Evolutionary conservation across 2,329 filamentous ascomycete species (phyloP).

Genomic region (Epichloe brachyelytri): DNA sequence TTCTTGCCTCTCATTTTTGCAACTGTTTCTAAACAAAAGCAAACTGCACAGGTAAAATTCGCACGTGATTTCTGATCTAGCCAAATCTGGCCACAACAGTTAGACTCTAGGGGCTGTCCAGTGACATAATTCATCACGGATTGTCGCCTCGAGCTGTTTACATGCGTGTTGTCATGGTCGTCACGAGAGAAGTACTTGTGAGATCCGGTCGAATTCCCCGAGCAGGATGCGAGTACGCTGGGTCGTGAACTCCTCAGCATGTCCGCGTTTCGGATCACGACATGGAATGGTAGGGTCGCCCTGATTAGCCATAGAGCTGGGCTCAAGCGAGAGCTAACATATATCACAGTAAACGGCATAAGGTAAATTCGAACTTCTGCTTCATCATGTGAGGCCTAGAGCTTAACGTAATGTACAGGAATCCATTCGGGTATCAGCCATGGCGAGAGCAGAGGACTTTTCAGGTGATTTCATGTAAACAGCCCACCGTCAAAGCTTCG

Average conservation of each 20-base stretch:
- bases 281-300: conserved; percentile 60
- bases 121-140: neutral
- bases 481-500: neutral
- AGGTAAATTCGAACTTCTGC: conserved; percentile 28
- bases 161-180: neutral
- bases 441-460: conserved; percentile 62
- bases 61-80: neutral
- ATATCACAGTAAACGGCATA: conserved; percentile 59
- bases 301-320: neutral
- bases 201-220: neutral
- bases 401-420: conserved; percentile 31
- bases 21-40: neutral
- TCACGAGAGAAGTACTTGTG: neutral
- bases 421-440: conserved; percentile 75
- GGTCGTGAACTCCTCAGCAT: conserved; percentile 10
- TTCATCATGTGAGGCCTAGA: neutral
- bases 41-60: neutral
- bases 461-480: conserved; percentile 33
- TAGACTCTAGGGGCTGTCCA: neutral
- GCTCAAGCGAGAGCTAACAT: conserved; percentile 2
- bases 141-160: neutral
- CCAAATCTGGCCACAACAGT: neutral
- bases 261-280: conserved; percentile 71
- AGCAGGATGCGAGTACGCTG: neutral
- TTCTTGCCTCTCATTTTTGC: neutral